These are phyloP conservation scores for Aspergillus incahuasiensis DNA, from an alignment of 495 filamentous ascomycete species.

Conservation along the genomic window DNA sequence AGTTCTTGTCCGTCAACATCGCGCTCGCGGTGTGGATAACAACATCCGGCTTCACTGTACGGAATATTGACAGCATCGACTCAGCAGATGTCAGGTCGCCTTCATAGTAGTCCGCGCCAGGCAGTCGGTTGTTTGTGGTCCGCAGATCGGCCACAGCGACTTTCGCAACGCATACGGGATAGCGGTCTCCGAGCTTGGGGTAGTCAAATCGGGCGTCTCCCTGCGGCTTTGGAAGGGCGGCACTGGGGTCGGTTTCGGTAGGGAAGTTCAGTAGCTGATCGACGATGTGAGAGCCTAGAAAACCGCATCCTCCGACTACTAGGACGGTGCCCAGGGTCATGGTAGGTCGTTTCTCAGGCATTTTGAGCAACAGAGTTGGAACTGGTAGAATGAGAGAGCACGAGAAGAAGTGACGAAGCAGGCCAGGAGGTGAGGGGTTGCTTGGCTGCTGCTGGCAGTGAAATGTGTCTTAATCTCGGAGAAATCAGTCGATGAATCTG, in stretches of 20 bases:
- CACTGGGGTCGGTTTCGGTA: slow-evolving; percentile 43
- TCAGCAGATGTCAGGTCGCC: slow-evolving; percentile 79
- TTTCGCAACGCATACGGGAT: slow-evolving; percentile 43
- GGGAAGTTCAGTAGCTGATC: slow-evolving; percentile 52
- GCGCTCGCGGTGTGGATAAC: slow-evolving; percentile 95
- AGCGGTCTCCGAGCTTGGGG: slow-evolving; percentile 36
- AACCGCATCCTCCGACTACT: slow-evolving; percentile 55
- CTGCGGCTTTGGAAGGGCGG: slow-evolving; percentile 35
- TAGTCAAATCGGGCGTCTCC: slow-evolving; percentile 39
- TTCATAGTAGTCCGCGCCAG: slow-evolving; percentile 72
- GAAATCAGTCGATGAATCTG: background rate
- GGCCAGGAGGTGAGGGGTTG: background rate
- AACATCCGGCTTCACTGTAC: slow-evolving; percentile 69
- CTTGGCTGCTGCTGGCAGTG: background rate
- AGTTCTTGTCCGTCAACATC: slow-evolving; percentile 43
- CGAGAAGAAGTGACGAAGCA: slow-evolving; percentile 16
- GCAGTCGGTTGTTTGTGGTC: slow-evolving; percentile 68
- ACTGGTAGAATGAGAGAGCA: background rate
- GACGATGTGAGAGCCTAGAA: slow-evolving; percentile 57
- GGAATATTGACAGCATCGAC: slow-evolving; percentile 61
- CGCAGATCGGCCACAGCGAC: slow-evolving; percentile 85
- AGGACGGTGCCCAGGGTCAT: slow-evolving; percentile 46
- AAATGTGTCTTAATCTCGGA: slow-evolving; percentile 12
- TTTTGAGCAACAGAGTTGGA: slow-evolving; percentile 12
- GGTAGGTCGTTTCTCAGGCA: slow-evolving; percentile 33